Percentiles rank a stretch among this genome's conserved stretches.
Conservation (phyloP, 176 grass and related monocot genomes). For the Raddia distichophylla region DNA sequence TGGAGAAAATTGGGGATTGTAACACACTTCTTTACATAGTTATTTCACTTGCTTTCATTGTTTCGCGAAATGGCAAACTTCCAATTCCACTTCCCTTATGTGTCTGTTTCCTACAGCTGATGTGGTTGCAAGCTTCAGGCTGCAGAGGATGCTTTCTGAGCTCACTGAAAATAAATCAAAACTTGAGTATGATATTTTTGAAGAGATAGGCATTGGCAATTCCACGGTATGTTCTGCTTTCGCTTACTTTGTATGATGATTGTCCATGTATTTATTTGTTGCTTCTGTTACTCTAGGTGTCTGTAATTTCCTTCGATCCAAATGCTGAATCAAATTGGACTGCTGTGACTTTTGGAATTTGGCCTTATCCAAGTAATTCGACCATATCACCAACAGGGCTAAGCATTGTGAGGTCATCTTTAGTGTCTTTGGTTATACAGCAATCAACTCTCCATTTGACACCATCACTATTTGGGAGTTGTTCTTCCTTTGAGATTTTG, state of each 20-base stretch:
- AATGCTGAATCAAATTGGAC: constrained; percentile 65
- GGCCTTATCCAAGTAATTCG: constrained; percentile 70
- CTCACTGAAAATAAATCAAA: constrained; percentile 58
- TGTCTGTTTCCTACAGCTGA: constrained; percentile 56
- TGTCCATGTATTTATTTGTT: constrained; percentile 8
- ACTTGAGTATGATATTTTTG: constrained; percentile 82
- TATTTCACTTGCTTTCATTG: constrained; percentile 2
- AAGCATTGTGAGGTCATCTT: constrained; percentile 69
- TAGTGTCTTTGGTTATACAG: constrained; percentile 59
- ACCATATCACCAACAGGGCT: constrained; percentile 60
- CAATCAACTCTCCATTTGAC: constrained; percentile 74
- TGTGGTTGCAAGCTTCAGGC: constrained; percentile 72
- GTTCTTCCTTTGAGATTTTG: constrained; percentile 66
- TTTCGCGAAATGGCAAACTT: neutral
- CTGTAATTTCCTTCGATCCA: constrained; percentile 61
- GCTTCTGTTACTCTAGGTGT: constrained; percentile 52
- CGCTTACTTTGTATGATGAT: neutral
- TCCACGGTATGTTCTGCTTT: constrained; percentile 49
- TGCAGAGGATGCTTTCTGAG: constrained; percentile 57
- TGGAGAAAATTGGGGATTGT: neutral
- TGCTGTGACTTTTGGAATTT: constrained; percentile 66
- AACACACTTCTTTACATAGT: neutral
- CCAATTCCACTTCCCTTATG: neutral
- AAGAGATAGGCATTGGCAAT: constrained; percentile 72
- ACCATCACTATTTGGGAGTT: constrained; percentile 71